Evolutionary conservation across 2,329 filamentous ascomycete genomes (phyloP).

Genomic region (Pezicula neosporulosa): DNA sequence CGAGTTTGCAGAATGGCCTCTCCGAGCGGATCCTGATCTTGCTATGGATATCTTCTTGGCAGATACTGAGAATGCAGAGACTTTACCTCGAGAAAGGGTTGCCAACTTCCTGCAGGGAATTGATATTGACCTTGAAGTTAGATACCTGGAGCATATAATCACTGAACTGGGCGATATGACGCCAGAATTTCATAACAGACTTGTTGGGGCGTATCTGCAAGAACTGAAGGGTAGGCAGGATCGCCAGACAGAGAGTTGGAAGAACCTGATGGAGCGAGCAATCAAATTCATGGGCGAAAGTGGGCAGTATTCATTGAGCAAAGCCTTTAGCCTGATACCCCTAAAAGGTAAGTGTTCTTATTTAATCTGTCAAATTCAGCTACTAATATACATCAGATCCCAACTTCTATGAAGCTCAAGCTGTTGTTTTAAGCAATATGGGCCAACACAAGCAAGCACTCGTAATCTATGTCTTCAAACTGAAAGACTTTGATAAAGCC

Average conservation of each 20-base stretch:
- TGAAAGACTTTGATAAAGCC: slow-evolving; percentile 82
- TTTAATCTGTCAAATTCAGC: background rate
- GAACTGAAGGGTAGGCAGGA: slow-evolving; percentile 34
- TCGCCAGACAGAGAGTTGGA: slow-evolving; percentile 45
- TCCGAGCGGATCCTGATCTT: slow-evolving; percentile 66
- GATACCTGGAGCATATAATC: slow-evolving; percentile 89
- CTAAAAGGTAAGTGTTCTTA: slow-evolving; percentile 60
- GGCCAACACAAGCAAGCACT: slow-evolving; percentile 91
- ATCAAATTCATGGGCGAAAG: slow-evolving; percentile 74
- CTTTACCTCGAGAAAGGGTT: slow-evolving; percentile 73
- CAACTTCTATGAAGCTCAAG: slow-evolving; percentile 83
- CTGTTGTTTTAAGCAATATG: slow-evolving; percentile 91
- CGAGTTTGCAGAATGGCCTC: slow-evolving; percentile 86
- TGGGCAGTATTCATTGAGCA: slow-evolving; percentile 74
- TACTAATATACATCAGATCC: slow-evolving; percentile 53
- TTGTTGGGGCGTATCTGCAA: slow-evolving; percentile 70
- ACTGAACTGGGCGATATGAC: slow-evolving; percentile 80
- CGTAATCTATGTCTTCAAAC: slow-evolving; percentile 96
- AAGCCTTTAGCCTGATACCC: slow-evolving; percentile 74
- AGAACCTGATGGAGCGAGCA: slow-evolving; percentile 61
- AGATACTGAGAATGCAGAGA: slow-evolving; percentile 93
- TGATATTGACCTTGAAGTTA: slow-evolving; percentile 67
- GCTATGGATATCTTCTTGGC: slow-evolving; percentile 93
- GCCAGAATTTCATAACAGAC: slow-evolving; percentile 80
- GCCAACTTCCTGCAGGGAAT: slow-evolving; percentile 70